Evolutionary conservation across 75 land plant genomes (phyloP), one percentile per base, ranked within the genome.

Genomic region (Cupressus sempervirens): DNA sequence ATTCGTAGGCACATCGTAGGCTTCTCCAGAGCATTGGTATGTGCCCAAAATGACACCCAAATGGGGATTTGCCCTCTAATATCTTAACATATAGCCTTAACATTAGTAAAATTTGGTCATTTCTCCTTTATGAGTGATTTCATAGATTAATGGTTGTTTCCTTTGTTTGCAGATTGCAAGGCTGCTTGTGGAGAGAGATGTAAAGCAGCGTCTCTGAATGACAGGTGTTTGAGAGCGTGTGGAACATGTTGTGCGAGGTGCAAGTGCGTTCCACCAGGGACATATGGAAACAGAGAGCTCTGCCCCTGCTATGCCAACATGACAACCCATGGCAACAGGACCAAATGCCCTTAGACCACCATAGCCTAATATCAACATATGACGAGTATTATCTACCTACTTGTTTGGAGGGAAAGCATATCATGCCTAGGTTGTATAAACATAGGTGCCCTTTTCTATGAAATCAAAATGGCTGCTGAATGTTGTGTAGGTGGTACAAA

Each of bases 231-330:
- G 26, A 70, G 88, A 45, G 73, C 84, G 15, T 89, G 91, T 56
- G 84, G 88, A 18, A 82, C 84, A 65, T 91, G 92, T 86, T 91
- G 92, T 58, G 50, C 48, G 14, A 68, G 80, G 15, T 91, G 91
- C 91, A 83, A 86, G 16, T 91, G 92, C 48, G 92, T 91, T 45
- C 89, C 91, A 1, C 87, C 91, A 1, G 86, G 92, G 76, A 89
- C 92, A 34, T 74, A 84, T 23, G 92, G 92, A 0, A 89, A 91
- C 86, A 58, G 76, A 18, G 89, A 89, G 16, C 11, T 15, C 7
- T 91, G 92, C 86, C 87, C 92, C 67, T 91, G 92, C 87, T 91
- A 91, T 54, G 84, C 87, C 70, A 87, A 36, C 84, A 48, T 86
- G 87, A 91, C n/a, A 46, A 91, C 87, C 32, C 82, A 81, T 65